Conservation (phyloP, 2,329 filamentous ascomycete species). For the Epichloe gansuensis region DNA sequence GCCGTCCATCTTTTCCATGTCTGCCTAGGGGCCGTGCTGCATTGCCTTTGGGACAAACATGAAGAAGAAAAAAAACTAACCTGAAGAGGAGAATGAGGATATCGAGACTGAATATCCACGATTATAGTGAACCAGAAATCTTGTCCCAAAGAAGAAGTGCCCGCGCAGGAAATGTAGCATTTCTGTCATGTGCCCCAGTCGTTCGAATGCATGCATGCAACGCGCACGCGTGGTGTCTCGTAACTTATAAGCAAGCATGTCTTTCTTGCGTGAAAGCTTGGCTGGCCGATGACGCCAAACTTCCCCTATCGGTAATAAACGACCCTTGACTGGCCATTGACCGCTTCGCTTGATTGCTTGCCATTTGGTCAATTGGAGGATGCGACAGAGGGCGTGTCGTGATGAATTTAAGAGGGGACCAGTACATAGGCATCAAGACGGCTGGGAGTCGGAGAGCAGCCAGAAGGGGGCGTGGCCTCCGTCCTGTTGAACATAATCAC, state of each 20-base stretch:
- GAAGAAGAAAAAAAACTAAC: too few relatives aligned
- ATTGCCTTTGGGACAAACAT: too few relatives aligned
- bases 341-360: too few relatives aligned
- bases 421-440: neutral
- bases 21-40: neutral
- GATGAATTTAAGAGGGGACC: conserved; percentile 2
- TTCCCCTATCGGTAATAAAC: neutral
- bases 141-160: neutral
- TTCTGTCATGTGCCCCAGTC: too few relatives aligned
- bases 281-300: neutral
- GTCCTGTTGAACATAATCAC: conserved; percentile 2
- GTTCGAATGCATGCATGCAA: neutral
- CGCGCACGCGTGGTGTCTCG: neutral
- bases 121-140: too few relatives aligned
- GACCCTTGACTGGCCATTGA: too few relatives aligned
- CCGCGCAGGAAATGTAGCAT: too few relatives aligned
- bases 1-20: neutral
- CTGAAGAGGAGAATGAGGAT: too few relatives aligned
- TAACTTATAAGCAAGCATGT: neutral
- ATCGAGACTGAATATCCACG: too few relatives aligned
- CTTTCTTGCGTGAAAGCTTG: neutral
- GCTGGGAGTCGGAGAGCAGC: neutral
- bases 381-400: conserved; percentile 1
- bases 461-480: conserved; percentile 1
- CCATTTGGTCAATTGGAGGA: too few relatives aligned